phyloP scores from a whole-genome alignment of 805 yeast species.

The Teunomyces tritomae region DNA sequence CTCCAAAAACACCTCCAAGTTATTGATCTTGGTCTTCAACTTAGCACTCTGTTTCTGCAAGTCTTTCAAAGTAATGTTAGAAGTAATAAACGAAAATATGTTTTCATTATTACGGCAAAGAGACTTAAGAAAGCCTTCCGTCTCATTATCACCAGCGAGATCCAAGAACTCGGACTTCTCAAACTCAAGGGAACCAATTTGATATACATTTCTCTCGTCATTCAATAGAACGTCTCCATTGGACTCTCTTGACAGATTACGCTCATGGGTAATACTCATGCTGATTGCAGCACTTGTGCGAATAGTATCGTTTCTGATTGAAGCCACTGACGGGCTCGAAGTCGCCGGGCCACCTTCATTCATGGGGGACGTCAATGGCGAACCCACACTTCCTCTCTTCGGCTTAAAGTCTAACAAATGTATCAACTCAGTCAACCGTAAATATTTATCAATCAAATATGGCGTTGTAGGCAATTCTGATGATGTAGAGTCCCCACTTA shows the following conservation, averaged over 20 bases:
- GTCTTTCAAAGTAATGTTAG: conserved; percentile 42
- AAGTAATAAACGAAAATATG: conserved; percentile 38
- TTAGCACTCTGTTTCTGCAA: conserved; percentile 39
- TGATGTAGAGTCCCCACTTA: conserved; percentile 47
- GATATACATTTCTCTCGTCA: conserved; percentile 32
- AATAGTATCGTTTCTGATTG: conserved; percentile 4
- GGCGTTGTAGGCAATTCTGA: conserved; percentile 69
- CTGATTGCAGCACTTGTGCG: neutral
- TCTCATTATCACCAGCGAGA: conserved; percentile 37
- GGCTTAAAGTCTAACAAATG: conserved; percentile 37
- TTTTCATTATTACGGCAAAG: conserved; percentile 27
- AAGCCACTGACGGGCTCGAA: conserved; percentile 10
- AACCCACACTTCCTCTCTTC: conserved; percentile 4
- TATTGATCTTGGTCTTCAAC: conserved; percentile 28
- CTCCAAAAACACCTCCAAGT: conserved; percentile 29
- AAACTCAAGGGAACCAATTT: conserved; percentile 47
- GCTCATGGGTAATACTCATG: conserved; percentile 1
- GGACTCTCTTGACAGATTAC: conserved; percentile 4
- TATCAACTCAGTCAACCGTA: conserved; percentile 58
- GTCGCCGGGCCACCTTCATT: conserved; percentile 8
- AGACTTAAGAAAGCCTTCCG: conserved; percentile 57
- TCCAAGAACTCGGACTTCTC: conserved; percentile 50
- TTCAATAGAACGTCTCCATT: conserved; percentile 13
- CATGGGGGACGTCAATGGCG: conserved; percentile 1
- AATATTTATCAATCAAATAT: conserved; percentile 62